phyloP scores from a whole-genome alignment of 129 eudicot species.

The Flaveria trinervia region DNA sequence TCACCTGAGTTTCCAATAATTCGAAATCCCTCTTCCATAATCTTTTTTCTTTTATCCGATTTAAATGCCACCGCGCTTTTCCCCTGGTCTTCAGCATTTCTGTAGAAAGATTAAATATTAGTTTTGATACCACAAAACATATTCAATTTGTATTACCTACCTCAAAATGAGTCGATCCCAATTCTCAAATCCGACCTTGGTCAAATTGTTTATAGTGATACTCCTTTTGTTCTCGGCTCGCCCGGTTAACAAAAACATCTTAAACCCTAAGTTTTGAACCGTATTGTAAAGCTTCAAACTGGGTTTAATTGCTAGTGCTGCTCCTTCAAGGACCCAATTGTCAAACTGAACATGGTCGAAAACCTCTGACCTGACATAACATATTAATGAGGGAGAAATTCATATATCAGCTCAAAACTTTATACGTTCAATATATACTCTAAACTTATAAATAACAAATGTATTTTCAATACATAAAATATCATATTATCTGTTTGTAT shows the following conservation, averaged over 20 bases:
- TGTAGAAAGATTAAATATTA: conserved; percentile 12
- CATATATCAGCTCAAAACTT: not conserved
- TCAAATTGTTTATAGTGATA: conserved; percentile 58
- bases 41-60: conserved; percentile 71
- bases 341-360: conserved; percentile 61
- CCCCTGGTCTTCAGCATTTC: conserved; percentile 60
- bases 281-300: conserved; percentile 75
- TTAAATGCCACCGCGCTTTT: conserved; percentile 58
- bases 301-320: conserved; percentile 55
- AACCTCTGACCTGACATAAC: conserved; percentile 50
- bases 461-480: no score
- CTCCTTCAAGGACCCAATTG: conserved; percentile 77
- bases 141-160: conserved; percentile 29
- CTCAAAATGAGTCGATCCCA: conserved; percentile 92
- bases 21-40: conserved; percentile 65
- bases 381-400: not conserved
- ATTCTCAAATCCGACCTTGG: conserved; percentile 52
- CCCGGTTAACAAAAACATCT: conserved; percentile 71
- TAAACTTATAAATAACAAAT: no score
- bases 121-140: not conserved
- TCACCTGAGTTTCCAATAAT: conserved; percentile 81
- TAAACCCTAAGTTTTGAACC: conserved; percentile 60
- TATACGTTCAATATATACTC: not conserved
- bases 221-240: conserved; percentile 58
- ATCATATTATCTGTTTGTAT: no score